These are phyloP conservation scores for Colletotrichum salicis DNA, from an alignment of 2,329 filamentous ascomycete species.

Conservation along the genomic window DNA sequence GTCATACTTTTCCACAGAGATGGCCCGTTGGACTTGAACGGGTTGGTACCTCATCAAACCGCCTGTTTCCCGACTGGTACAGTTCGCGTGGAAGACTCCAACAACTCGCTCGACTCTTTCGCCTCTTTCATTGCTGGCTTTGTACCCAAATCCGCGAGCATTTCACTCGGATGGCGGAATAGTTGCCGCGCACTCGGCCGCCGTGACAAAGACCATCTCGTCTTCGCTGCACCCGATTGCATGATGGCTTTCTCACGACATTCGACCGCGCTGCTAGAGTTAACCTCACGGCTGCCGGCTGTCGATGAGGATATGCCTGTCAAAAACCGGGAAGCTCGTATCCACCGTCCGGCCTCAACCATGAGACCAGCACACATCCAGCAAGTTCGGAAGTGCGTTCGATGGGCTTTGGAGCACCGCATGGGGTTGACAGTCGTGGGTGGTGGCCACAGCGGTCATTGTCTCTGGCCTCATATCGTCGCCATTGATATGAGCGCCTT, in stretches of 20 bases:
- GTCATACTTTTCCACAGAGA: slow-evolving; percentile 68
- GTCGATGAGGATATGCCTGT: slow-evolving; percentile 44
- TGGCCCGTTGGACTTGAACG: slow-evolving; percentile 53
- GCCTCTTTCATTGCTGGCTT: slow-evolving; percentile 63
- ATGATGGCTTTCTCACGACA: slow-evolving; percentile 63
- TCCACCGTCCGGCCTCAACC: slow-evolving; percentile 54
- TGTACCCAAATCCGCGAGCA: slow-evolving; percentile 43
- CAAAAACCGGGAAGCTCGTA: slow-evolving; percentile 64
- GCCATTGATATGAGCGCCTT: slow-evolving; percentile 69
- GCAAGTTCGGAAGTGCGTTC: slow-evolving; percentile 65
- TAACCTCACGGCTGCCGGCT: slow-evolving; percentile 54
- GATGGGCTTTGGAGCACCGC: slow-evolving; percentile 62
- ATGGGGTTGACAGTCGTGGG: slow-evolving; percentile 62
- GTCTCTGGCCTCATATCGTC: slow-evolving; percentile 62
- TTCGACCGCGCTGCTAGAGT: slow-evolving; percentile 54
- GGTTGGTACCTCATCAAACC: slow-evolving; percentile 59
- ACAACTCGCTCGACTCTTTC: slow-evolving; percentile 61
- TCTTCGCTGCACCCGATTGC: slow-evolving; percentile 59
- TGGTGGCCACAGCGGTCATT: slow-evolving; percentile 71
- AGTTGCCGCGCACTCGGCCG: slow-evolving; percentile 61
- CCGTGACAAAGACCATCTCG: slow-evolving; percentile 52
- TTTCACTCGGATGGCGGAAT: slow-evolving; percentile 57
- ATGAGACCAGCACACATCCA: slow-evolving; percentile 56
- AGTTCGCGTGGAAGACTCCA: slow-evolving; percentile 54
- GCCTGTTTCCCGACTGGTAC: slow-evolving; percentile 58